These are phyloP conservation scores for Bremia lactucae DNA, from an alignment of 352 stramenopile genomes.

Conservation along the genomic window DNA sequence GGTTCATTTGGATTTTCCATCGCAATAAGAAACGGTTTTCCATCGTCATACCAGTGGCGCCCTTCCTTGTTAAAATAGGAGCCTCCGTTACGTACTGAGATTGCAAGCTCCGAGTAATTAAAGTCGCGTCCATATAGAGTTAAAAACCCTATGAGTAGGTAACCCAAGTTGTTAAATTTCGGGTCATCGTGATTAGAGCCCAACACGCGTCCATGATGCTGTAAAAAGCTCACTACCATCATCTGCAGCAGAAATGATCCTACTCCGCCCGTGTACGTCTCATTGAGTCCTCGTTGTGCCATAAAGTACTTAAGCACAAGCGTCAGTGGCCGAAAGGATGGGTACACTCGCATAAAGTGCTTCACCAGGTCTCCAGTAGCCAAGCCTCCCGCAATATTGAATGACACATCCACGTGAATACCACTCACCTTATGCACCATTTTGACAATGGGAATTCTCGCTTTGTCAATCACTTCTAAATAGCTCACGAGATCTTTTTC, in stretches of 20 bases:
- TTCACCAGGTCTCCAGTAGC: conserved; percentile 84
- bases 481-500: conserved; percentile 77
- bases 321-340: conserved; percentile 86
- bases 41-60: conserved; percentile 51
- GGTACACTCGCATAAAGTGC: conserved; percentile 87
- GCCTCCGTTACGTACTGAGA: conserved; percentile 89
- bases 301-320: conserved; percentile 95
- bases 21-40: conserved; percentile 79
- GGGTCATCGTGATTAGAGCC: conserved; percentile 43
- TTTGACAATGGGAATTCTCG: conserved; percentile 94
- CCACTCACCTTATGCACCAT: conserved; percentile 84
- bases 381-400: conserved; percentile 77
- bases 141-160: conserved; percentile 91
- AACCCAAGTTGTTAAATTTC: conserved; percentile 85
- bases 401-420: conserved; percentile 90
- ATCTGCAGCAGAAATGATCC: conserved; percentile 91
- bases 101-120: conserved; percentile 88
- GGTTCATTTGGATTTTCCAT: conserved; percentile 93
- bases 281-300: conserved; percentile 86
- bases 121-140: conserved; percentile 91
- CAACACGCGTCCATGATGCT: conserved; percentile 72
- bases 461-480: conserved; percentile 92
- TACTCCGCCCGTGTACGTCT: conserved; percentile 91
- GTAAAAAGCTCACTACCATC: conserved; percentile 92
- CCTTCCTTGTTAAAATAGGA: conserved; percentile 89